Conservation (phyloP, 352 stramenopile genomes). For the Globisporangium cederbergense region DNA sequence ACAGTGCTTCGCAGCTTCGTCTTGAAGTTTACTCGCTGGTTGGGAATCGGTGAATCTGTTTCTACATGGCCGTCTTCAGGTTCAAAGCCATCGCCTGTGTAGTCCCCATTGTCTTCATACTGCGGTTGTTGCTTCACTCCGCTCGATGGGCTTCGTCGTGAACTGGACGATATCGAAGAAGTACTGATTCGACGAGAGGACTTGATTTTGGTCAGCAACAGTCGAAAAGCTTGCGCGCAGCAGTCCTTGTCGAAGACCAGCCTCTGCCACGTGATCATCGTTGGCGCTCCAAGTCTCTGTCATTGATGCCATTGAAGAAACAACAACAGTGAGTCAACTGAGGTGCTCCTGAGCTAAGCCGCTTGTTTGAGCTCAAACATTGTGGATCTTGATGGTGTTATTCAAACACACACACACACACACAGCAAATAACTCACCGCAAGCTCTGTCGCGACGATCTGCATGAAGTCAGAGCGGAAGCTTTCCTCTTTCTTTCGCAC, state of each 20-base stretch:
- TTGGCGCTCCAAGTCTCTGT: conserved; percentile 46
- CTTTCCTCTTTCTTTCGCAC: conserved; percentile 54
- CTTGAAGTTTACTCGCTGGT: not conserved
- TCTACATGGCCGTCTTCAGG: conserved; percentile 3
- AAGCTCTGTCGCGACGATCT: conserved; percentile 40
- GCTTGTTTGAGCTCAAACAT: not conserved
- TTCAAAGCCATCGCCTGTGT: conserved; percentile 9
- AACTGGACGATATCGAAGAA: not conserved
- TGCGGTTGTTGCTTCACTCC: conserved; percentile 9
- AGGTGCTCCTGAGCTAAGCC: not conserved
- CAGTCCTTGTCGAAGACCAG: conserved; percentile 69
- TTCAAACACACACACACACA: not conserved
- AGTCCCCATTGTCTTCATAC: conserved; percentile 15
- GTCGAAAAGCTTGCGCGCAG: conserved; percentile 46
- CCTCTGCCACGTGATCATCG: conserved; percentile 62
- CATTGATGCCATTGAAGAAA: not conserved
- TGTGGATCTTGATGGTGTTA: not conserved
- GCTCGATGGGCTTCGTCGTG: not conserved
- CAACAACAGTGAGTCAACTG: not conserved
- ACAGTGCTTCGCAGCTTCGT: conserved; percentile 4
- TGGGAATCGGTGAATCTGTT: not conserved
- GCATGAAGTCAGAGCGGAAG: conserved; percentile 59
- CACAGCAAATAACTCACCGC: conserved; percentile 25
- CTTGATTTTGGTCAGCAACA: conserved; percentile 62
- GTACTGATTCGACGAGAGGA: conserved; percentile 27